Conservation (phyloP, 176 grass and related monocot genomes). For the Paspalum vaginatum region DNA sequence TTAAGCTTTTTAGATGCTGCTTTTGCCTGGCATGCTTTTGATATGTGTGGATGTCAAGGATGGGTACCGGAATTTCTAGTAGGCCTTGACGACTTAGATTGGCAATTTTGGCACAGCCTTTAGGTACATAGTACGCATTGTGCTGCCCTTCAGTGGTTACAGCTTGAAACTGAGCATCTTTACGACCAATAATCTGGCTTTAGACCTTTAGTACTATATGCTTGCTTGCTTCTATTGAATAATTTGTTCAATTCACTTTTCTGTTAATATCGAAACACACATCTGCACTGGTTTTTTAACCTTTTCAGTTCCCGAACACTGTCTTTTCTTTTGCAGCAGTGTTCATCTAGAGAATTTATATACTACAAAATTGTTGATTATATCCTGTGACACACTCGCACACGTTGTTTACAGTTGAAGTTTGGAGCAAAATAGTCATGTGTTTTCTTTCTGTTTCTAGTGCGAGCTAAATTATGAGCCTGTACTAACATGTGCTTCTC, state of each 20-base stretch:
- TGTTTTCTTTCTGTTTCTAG: slow-evolving; percentile 13
- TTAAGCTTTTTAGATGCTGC: slow-evolving; percentile 34
- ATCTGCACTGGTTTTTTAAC: neutral
- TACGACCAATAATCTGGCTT: slow-evolving; percentile 45
- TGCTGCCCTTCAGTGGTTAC: slow-evolving; percentile 49
- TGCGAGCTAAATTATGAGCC: neutral
- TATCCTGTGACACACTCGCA: neutral
- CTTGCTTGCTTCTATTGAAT: slow-evolving; percentile 24
- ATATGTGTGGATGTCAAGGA: slow-evolving; percentile 30
- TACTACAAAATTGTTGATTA: neutral
- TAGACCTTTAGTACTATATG: slow-evolving; percentile 24
- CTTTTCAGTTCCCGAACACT: neutral
- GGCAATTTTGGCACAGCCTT: slow-evolving; percentile 32
- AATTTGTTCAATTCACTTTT: neutral
- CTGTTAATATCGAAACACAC: slow-evolving; percentile 8
- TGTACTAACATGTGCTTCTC: slow-evolving; percentile 33
- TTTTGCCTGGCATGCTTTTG: slow-evolving; percentile 51
- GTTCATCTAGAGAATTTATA: neutral
- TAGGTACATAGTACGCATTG: slow-evolving; percentile 45
- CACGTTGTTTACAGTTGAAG: no score
- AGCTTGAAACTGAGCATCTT: slow-evolving; percentile 35
- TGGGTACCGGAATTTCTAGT: slow-evolving; percentile 35
- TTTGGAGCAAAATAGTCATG: no score
- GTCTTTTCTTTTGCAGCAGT: neutral
- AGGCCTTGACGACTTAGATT: slow-evolving; percentile 37